These are phyloP conservation scores for Amaranthus hypochondriacus DNA, from an alignment of 148 eudicot species.

Conservation along the genomic window DNA sequence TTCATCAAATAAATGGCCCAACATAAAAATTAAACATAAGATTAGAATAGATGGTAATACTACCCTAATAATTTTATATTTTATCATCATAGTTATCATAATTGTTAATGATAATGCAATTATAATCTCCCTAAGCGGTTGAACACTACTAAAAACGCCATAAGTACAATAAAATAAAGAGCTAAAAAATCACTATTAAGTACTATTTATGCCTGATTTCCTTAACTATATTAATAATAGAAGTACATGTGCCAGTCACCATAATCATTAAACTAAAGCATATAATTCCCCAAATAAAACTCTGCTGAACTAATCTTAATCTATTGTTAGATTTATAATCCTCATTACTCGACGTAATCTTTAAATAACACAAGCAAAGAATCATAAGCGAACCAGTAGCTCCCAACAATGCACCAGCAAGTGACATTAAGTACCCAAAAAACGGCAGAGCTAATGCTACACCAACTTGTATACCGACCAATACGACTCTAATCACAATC, in stretches of 20 bases:
- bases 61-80: no score
- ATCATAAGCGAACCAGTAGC: conserved; percentile 22
- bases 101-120: no score
- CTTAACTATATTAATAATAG: background rate
- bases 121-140: no score
- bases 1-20: no score
- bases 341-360: no score
- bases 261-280: background rate
- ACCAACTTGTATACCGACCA: conserved; percentile 29
- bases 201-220: background rate
- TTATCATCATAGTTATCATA: no score
- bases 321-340: background rate
- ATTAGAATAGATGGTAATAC: no score
- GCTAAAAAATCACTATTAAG: no score
- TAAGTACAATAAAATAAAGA: no score
- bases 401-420: conserved; percentile 24
- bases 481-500: conserved; percentile 20
- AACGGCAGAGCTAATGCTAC: conserved; percentile 16
- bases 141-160: no score
- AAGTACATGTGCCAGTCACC: conserved; percentile 12
- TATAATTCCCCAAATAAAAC: conserved; percentile 4
- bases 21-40: no score
- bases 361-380: conserved; percentile 10
- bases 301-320: background rate
- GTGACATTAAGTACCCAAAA: conserved; percentile 20